These are phyloP conservation scores for Fusarium lateritium DNA, from an alignment of 2,329 filamentous ascomycete genomes.

Conservation along the genomic window DNA sequence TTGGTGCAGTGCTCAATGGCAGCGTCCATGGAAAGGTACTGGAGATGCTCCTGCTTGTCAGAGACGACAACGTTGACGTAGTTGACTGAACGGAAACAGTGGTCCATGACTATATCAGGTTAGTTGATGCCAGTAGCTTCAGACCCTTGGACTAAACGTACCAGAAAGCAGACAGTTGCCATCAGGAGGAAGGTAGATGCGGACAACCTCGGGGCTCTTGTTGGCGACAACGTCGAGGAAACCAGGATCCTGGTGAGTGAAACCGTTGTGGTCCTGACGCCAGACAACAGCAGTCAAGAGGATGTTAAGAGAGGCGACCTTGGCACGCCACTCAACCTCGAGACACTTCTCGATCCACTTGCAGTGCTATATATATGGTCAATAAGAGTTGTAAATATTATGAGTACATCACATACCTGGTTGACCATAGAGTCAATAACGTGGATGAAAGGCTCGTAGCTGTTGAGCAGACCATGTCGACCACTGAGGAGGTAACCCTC, in stretches of 20 bases:
- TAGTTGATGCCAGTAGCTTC: constrained; percentile 17
- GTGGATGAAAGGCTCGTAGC: constrained; percentile 87
- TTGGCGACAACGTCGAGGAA: constrained; percentile 86
- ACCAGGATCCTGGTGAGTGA: constrained; percentile 85
- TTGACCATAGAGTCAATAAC: constrained; percentile 90
- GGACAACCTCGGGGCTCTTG: constrained; percentile 84
- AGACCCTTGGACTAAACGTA: constrained; percentile 37
- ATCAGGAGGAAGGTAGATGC: constrained; percentile 85
- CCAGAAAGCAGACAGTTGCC: constrained; percentile 81
- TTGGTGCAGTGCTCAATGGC: constrained; percentile 84
- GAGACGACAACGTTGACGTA: constrained; percentile 87
- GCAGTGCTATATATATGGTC: constrained; percentile 69
- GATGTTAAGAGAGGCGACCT: constrained; percentile 83
- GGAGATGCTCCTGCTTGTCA: constrained; percentile 84
- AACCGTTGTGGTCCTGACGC: constrained; percentile 88
- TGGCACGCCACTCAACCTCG: constrained; percentile 83
- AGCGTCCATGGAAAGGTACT: constrained; percentile 81
- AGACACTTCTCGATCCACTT: constrained; percentile 88
- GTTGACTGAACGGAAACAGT: constrained; percentile 80
- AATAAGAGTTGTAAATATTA: constrained; percentile 1
- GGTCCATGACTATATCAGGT: constrained; percentile 71
- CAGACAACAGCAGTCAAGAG: constrained; percentile 84
- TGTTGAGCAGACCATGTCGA: constrained; percentile 82
- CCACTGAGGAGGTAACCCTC: constrained; percentile 84
- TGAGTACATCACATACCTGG: constrained; percentile 62